Evolutionary conservation across 2,329 filamentous ascomycete genomes (phyloP), one percentile per base, ranked within the genome.

Genomic region (Coniochaeta sp.): DNA sequence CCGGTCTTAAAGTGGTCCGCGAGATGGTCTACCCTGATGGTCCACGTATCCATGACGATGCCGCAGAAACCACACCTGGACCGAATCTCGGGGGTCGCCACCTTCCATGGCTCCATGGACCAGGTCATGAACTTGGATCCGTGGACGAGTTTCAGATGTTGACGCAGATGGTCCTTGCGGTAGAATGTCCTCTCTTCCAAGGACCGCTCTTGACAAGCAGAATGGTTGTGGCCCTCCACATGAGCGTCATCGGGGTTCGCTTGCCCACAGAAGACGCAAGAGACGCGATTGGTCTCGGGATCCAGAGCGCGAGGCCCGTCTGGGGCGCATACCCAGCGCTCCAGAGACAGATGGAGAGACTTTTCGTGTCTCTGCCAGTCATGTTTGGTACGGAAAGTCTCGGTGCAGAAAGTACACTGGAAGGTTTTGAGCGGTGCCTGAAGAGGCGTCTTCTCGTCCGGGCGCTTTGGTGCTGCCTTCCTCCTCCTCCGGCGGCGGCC

Each of bases 321-420:
- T 42, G 81, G 81, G 4, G 77, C 76, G 61, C 78, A 88, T 54
- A 83, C 79, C 86, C 77, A 89, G 52, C 75, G 75, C 68, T 81
- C 82, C 0, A 86, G 78, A 6, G 80, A 88, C 58, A 80, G 67
- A 63, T 79, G 85, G 56, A 83, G 71, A 49, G 82, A 83, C 58
- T 85, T 85, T 61, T 89, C 85, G 63, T 89, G 85, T 53, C 85
- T 73, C 60, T 85, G 81, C 82, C 82, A 86, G 65, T 86, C 82
- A 59, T 86, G 81, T 63, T 86, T 86, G 3, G 82, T 85, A 57
- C 81, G 73, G 65, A 85, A 86, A 0, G 80, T 83, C 57, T 85
- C 81, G 6, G 82, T 85, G 64, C 82, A 86, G 71, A 86, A 86
- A 55, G 82, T 86, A 64, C 82, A 86, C 64, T 85, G 82, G 65